Percentiles rank a stretch among this genome's conserved stretches.
phyloP scores from a whole-genome alignment of 768 basidiomycete species.

The Tulasnella sp. region DNA sequence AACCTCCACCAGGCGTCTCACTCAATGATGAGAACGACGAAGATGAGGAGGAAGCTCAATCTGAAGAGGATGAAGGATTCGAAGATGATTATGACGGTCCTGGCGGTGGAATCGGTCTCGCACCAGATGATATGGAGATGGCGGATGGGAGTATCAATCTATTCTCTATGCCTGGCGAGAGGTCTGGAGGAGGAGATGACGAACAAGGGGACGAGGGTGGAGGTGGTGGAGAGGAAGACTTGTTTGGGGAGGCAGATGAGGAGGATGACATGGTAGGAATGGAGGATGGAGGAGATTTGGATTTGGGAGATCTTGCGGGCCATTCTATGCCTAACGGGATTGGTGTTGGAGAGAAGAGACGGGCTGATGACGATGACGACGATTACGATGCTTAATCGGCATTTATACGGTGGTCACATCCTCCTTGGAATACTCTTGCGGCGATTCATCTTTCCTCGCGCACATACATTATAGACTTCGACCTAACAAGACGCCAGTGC shows the following conservation, averaged over 20 bases:
- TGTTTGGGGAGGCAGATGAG: constrained; percentile 22
- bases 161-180: not conserved
- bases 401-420: too few relatives aligned
- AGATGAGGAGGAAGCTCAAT: constrained; percentile 54
- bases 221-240: constrained; percentile 38
- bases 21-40: constrained; percentile 74
- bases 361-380: not conserved
- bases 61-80: constrained; percentile 41
- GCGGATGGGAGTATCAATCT: not conserved
- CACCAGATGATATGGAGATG: not conserved
- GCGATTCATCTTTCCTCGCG: too few relatives aligned
- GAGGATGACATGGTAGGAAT: constrained; percentile 62
- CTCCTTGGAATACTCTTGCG: too few relatives aligned
- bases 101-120: constrained; percentile 5
- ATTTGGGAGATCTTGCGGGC: constrained; percentile 31
- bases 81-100: constrained; percentile 1
- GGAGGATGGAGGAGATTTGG: constrained; percentile 54
- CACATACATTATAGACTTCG: too few relatives aligned
- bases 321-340: not conserved
- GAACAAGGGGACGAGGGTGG: constrained; percentile 66
- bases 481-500: too few relatives aligned
- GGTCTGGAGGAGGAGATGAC: constrained; percentile 22
- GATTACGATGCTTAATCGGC: constrained; percentile 6
- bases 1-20: constrained; percentile 66
- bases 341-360: constrained; percentile 2